Base-by-base conservation (phyloP, 2,329 filamentous ascomycete species). In the Sclerotinia subarctica region DNA sequence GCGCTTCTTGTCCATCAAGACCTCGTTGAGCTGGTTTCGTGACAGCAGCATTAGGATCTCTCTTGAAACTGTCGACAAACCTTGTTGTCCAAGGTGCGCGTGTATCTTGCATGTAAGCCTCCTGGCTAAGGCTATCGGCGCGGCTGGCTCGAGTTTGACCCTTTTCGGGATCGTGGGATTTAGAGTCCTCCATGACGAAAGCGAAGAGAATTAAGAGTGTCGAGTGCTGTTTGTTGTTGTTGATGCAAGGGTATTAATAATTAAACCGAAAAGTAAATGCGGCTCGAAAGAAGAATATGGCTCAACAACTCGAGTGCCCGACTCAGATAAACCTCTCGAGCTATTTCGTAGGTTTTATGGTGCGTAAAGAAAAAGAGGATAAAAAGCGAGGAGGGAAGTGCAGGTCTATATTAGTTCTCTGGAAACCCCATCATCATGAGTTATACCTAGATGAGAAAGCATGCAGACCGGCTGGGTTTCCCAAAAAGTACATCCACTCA, bases 11-110 rank as follows among this genome's bases (percentile, higher is more conserved):
- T n/a, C 58, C 49, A 10, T 26, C 52, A 15, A 67, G 64, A 29
- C 68, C 57, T 17, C 29, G 42, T 51, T 67, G 64, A 38, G 24
- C 35, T 32, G 68, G 70, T 79, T 80, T 51, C 76, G 80, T 68
- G 59, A 83, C 79, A 66, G 78, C 84, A 60, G 86, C 89, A 65
- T 75, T 73, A 2, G 75, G 74, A 69, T 76, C 75, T 10, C 75
- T 69, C 29, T 72, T 73, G 68, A 77, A 77, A 52, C 74, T 76
- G 53, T 75, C 73, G 46, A 75, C 64, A 24, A 76, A 71, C 7
- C 73, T 67, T 2, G 62, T 70, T 21, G 58, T 64, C 73, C 72
- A 76, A 46, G 73, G 70, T 15, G 60, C 68, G 42, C 66, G 65
- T 38, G 60, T 24, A 13, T 68, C 66, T 38, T 46, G 21, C 21